These are phyloP conservation scores for Nitzschia sp. DNA, from an alignment of 108 stramenopile species.

Conservation along the genomic window DNA sequence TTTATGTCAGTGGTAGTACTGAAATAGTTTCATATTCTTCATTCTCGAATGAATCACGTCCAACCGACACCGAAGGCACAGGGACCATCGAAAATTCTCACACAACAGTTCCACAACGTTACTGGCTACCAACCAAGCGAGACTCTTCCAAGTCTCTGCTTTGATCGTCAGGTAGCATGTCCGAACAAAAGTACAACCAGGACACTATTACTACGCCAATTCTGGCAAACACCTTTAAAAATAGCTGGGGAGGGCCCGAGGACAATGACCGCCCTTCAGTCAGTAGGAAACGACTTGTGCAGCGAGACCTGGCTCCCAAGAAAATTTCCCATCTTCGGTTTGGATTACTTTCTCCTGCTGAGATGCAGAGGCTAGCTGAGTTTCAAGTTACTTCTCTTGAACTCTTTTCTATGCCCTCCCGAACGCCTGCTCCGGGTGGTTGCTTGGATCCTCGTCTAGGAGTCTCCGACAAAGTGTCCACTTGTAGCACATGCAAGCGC, in stretches of 20 bases:
- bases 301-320: constrained; percentile 79
- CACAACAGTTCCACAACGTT: no score
- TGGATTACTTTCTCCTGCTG: constrained; percentile 87
- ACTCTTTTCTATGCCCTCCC: constrained; percentile 92
- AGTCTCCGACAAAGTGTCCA: constrained; percentile 85
- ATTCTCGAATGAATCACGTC: no score
- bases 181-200: no score
- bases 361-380: constrained; percentile 92
- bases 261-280: constrained; percentile 41
- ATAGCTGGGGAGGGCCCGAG: background rate
- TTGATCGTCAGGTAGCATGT: no score
- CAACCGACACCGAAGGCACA: no score
- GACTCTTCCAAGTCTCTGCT: no score
- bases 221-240: background rate
- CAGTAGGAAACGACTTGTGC: constrained; percentile 54
- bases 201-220: no score
- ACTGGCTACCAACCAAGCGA: no score
- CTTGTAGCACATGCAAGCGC: constrained; percentile 91
- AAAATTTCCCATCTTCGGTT: constrained; percentile 94
- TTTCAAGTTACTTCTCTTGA: constrained; percentile 90
- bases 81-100: no score
- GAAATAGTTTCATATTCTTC: no score
- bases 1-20: no score
- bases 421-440: constrained; percentile 86
- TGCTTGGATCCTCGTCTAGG: constrained; percentile 93